A percentile compares a stretch with the other conserved stretches of the same genome.
Evolutionary conservation across 768 basidiomycete genomes (phyloP).

Genomic region (Leccinum longicurvipes): DNA sequence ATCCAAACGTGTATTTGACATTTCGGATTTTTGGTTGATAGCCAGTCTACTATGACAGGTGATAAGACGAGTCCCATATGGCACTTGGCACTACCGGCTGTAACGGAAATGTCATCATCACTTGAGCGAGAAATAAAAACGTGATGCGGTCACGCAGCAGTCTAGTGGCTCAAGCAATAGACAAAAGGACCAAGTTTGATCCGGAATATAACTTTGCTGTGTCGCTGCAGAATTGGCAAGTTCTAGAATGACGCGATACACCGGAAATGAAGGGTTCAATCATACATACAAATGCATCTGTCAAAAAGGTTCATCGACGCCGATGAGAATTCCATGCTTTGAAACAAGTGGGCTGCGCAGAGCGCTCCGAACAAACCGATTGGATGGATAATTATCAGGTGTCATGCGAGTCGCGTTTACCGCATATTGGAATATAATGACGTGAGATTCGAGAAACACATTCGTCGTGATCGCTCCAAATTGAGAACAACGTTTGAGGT

Average conservation of each 20-base stretch:
- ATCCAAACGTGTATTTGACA: neutral
- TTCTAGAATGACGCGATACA: neutral
- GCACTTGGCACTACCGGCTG: neutral
- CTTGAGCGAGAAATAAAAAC: neutral
- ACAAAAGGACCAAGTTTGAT: neutral
- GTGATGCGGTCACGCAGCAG: neutral
- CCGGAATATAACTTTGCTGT: neutral
- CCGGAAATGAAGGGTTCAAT: conserved; percentile 7
- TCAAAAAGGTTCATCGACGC: neutral
- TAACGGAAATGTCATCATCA: neutral
- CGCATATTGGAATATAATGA: neutral
- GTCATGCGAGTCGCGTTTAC: too few species aligned
- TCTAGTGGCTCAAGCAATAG: neutral
- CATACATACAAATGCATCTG: neutral
- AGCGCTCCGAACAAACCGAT: neutral
- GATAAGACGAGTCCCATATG: conserved; percentile 1
- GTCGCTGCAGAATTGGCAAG: neutral
- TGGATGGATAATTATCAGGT: too few species aligned
- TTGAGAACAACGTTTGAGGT: neutral
- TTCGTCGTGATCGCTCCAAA: neutral
- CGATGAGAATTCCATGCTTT: neutral
- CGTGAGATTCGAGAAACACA: neutral
- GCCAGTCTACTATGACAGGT: neutral
- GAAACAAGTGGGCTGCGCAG: neutral
- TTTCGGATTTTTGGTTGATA: neutral